A percentile compares a stretch with the other conserved stretches of the same genome.
Evolutionary conservation across 1,284 basidiomycete species (phyloP).

Genomic region (Coniferiporia sulphurascens): DNA sequence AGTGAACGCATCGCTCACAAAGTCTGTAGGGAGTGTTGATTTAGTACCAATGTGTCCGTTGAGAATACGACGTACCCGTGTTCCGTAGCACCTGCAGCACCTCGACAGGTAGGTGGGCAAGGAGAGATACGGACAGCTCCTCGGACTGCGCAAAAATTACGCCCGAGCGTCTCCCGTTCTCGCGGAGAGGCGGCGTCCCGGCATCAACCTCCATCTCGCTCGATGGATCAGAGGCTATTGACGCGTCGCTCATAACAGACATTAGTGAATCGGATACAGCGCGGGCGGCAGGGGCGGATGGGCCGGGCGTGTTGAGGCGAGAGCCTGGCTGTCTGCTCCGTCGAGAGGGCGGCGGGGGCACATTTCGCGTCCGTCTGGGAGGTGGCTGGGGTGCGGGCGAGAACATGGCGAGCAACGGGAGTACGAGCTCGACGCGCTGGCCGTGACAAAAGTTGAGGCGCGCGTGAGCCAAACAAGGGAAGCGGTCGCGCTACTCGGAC

Average conservation of each 20-base stretch:
- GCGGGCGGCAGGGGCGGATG: neutral
- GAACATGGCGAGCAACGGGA: slow-evolving; percentile 9
- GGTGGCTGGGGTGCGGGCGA: slow-evolving; percentile 12
- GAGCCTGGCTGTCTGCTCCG: slow-evolving; percentile 1
- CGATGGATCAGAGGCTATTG: neutral
- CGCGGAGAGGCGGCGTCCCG: neutral
- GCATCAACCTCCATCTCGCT: slow-evolving; percentile 17
- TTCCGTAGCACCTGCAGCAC: slow-evolving; percentile 65
- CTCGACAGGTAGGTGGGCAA: slow-evolving; percentile 66
- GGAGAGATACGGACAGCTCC: slow-evolving; percentile 63
- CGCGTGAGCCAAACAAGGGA: neutral
- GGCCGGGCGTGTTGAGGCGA: slow-evolving; percentile 2
- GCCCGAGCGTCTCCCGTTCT: slow-evolving; percentile 38
- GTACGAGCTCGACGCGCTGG: neutral
- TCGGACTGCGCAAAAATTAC: slow-evolving; percentile 66
- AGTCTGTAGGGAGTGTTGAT: slow-evolving; percentile 46
- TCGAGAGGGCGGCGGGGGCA: neutral
- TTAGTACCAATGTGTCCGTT: neutral
- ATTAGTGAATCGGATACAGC: slow-evolving; percentile 7
- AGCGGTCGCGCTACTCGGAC: neutral
- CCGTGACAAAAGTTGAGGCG: neutral
- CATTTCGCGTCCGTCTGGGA: neutral
- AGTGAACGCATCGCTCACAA: slow-evolving; percentile 58
- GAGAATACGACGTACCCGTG: slow-evolving; percentile 43
- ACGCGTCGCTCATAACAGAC: slow-evolving; percentile 16